Conservation (phyloP, 2,329 filamentous ascomycete species). For the Fusarium begoniae region DNA sequence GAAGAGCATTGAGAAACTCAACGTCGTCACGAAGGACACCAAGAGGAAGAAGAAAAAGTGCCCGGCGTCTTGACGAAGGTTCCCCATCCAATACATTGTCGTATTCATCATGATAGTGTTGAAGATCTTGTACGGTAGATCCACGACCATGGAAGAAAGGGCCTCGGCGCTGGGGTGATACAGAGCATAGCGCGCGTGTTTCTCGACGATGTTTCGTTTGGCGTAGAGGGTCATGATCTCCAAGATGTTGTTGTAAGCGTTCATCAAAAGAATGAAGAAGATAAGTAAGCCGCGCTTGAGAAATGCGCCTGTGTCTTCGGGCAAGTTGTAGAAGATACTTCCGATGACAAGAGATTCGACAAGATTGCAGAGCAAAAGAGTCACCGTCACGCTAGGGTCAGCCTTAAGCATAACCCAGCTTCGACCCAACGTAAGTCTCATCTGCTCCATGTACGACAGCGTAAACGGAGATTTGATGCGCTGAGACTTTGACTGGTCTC, state of each 20-base stretch:
- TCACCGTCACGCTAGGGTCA: conserved; percentile 30
- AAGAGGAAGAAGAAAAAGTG: conserved; percentile 60
- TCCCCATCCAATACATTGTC: conserved; percentile 72
- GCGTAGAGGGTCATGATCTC: conserved; percentile 43
- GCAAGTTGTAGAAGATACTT: conserved; percentile 38
- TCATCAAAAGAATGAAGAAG: conserved; percentile 37
- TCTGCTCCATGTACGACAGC: conserved; percentile 32
- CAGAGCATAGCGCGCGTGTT: conserved; percentile 47
- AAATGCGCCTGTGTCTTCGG: conserved; percentile 6
- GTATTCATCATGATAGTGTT: conserved; percentile 51
- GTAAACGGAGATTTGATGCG: conserved; percentile 33
- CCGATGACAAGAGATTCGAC: conserved; percentile 34
- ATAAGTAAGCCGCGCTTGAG: conserved; percentile 23
- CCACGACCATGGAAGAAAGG: conserved; percentile 32
- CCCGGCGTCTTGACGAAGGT: conserved; percentile 66
- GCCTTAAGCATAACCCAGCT: conserved; percentile 38
- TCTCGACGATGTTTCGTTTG: conserved; percentile 46
- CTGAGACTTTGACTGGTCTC: conserved; percentile 38
- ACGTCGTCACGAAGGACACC: conserved; percentile 61
- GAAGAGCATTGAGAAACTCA: conserved; percentile 74
- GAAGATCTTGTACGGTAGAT: conserved; percentile 39
- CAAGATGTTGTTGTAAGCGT: conserved; percentile 38
- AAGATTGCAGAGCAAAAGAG: conserved; percentile 33
- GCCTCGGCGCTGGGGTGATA: conserved; percentile 47
- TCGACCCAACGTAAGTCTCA: conserved; percentile 27